Evolutionary conservation across 441 rosid species (phyloP).

Genomic region (Theobroma grandiflorum): DNA sequence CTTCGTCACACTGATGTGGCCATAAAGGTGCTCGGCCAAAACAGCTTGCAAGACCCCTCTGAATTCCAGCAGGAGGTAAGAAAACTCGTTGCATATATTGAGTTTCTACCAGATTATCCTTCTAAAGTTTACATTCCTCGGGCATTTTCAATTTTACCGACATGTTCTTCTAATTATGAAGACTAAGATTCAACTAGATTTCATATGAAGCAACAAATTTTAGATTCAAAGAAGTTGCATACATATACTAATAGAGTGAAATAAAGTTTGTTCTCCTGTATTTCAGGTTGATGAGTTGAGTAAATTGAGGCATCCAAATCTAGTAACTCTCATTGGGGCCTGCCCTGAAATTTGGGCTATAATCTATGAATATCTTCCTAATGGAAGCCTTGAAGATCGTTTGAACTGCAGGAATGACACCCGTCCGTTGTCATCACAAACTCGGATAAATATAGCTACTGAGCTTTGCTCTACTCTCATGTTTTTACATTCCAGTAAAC

Average conservation of each 20-base stretch:
- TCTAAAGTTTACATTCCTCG: background rate
- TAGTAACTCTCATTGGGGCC: slow-evolving; percentile 53
- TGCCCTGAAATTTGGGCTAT: slow-evolving; percentile 52
- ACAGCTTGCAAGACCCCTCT: slow-evolving; percentile 42
- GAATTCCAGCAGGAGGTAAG: slow-evolving; percentile 56
- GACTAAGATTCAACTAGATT: slow-evolving; percentile 1
- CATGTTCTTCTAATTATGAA: background rate
- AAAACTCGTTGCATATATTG: background rate
- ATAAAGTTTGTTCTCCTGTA: slow-evolving; percentile 11
- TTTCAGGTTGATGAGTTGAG: slow-evolving; percentile 53
- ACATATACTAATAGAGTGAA: background rate
- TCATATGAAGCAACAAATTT: background rate
- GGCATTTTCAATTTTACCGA: background rate
- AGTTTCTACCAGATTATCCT: background rate
- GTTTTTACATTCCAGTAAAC: slow-evolving; percentile 50
- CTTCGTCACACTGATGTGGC: slow-evolving; percentile 53
- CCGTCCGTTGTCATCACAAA: slow-evolving; percentile 50
- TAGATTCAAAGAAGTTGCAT: background rate
- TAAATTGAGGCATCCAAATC: slow-evolving; percentile 58
- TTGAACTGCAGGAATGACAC: slow-evolving; percentile 46
- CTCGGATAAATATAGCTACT: slow-evolving; percentile 49
- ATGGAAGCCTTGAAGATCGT: slow-evolving; percentile 58
- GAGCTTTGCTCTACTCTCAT: slow-evolving; percentile 54
- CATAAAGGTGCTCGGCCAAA: slow-evolving; percentile 44
- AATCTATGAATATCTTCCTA: slow-evolving; percentile 52